Evolutionary conservation across 768 basidiomycete genomes (phyloP).

Genomic region (Pleurotus platypus): DNA sequence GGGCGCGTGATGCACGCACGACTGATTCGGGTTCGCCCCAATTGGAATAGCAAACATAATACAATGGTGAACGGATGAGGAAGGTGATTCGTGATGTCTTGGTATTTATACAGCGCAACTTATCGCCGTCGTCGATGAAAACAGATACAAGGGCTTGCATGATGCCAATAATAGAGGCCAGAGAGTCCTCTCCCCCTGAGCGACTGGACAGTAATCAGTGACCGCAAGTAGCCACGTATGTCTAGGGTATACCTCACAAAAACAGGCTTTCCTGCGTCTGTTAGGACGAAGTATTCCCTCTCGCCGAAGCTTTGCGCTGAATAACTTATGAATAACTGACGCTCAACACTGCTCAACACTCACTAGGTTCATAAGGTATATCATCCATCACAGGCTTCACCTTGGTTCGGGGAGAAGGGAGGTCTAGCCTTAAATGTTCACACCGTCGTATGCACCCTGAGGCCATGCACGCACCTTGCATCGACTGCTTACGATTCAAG

Average conservation of each 20-base stretch:
- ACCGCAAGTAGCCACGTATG: no score
- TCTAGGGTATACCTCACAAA: constrained; percentile 65
- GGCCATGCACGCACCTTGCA: constrained; percentile 36
- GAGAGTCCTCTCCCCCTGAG: constrained; percentile 52
- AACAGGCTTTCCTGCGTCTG: constrained; percentile 97
- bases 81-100: constrained; percentile 85
- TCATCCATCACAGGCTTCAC: constrained; percentile 33
- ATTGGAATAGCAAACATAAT: constrained; percentile 86
- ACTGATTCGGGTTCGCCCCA: constrained; percentile 98
- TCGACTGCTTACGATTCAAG: constrained; percentile 47
- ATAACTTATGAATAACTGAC: constrained; percentile 11
- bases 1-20: constrained; percentile 44
- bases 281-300: constrained; percentile 88
- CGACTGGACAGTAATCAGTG: constrained; percentile 28
- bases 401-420: constrained; percentile 23
- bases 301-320: constrained; percentile 42
- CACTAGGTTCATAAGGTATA: constrained; percentile 33
- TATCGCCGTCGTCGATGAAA: constrained; percentile 90
- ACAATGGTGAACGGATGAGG: constrained; percentile 80
- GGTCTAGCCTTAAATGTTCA: constrained; percentile 17
- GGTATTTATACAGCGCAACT: constrained; percentile 77
- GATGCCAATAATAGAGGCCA: constrained; percentile 82
- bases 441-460: no score
- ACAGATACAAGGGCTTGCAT: constrained; percentile 96
- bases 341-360: constrained; percentile 1